These are phyloP conservation scores for Trametes cingulata DNA, from an alignment of 768 basidiomycete genomes.

Conservation along the genomic window DNA sequence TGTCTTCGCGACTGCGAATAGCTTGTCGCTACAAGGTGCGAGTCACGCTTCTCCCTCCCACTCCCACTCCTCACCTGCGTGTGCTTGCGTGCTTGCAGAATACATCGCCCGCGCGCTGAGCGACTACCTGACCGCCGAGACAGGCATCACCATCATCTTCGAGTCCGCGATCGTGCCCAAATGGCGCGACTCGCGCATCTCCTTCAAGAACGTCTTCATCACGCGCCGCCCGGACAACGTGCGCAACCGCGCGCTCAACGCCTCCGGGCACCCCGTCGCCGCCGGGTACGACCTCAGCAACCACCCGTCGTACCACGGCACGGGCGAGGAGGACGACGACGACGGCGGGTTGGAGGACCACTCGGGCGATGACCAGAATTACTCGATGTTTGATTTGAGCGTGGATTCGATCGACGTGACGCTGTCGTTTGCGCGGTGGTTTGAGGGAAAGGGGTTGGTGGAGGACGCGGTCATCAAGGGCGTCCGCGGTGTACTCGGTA, in stretches of 20 bases:
- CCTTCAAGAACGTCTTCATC: conserved; percentile 95
- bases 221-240: conserved; percentile 65
- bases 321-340: conserved; percentile 61
- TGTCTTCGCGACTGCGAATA: conserved; percentile 86
- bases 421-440: conserved; percentile 86
- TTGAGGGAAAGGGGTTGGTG: conserved; percentile 93
- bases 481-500: conserved; percentile 90
- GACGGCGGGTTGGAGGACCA: conserved; percentile 33
- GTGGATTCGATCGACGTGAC: conserved; percentile 96
- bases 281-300: conserved; percentile 76
- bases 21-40: conserved; percentile 79
- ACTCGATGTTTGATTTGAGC: conserved; percentile 90
- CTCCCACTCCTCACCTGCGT: background rate
- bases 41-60: background rate
- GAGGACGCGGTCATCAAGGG: conserved; percentile 91
- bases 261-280: conserved; percentile 53
- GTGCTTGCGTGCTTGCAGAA: conserved; percentile 44
- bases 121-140: conserved; percentile 90
- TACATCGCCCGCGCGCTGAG: conserved; percentile 87
- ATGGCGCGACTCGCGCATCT: conserved; percentile 94
- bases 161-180: conserved; percentile 98
- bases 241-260: conserved; percentile 5
- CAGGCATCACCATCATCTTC: conserved; percentile 92
- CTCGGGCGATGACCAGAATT: conserved; percentile 63
- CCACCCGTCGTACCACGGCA: conserved; percentile 67